phyloP scores from a whole-genome alignment of 257 asterid genomes.

The Forsythia viridissima region DNA sequence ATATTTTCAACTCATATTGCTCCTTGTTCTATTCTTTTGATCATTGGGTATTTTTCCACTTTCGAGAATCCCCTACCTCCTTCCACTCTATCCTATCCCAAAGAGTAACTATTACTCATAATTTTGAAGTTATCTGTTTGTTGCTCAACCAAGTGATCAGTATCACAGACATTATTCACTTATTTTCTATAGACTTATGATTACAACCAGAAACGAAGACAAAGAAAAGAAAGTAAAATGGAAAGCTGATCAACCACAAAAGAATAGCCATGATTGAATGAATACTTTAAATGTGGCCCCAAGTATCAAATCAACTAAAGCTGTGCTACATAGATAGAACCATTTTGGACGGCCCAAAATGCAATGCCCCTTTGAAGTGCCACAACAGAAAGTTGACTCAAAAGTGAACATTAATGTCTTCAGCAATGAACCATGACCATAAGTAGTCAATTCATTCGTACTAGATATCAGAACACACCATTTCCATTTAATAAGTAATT shows the following conservation, averaged over 20 bases:
- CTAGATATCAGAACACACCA: background rate
- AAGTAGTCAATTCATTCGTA: background rate
- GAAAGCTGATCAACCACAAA: background rate
- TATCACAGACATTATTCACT: background rate
- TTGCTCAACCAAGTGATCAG: background rate
- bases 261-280: background rate
- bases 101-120: background rate
- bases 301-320: constrained; percentile 6
- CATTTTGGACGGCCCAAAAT: constrained; percentile 15
- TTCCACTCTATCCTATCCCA: background rate
- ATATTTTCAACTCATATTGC: too few relatives aligned
- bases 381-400: background rate
- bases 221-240: background rate
- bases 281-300: constrained; percentile 19
- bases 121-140: background rate
- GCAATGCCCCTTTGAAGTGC: background rate
- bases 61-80: background rate
- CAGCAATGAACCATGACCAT: background rate
- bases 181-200: background rate
- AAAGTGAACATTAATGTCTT: background rate
- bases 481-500: background rate
- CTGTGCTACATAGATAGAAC: constrained; percentile 15
- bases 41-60: background rate
- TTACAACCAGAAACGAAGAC: background rate
- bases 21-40: too few relatives aligned